Evolutionary conservation across 306 rosid genomes (phyloP).

Genomic region (Corylus avellana): DNA sequence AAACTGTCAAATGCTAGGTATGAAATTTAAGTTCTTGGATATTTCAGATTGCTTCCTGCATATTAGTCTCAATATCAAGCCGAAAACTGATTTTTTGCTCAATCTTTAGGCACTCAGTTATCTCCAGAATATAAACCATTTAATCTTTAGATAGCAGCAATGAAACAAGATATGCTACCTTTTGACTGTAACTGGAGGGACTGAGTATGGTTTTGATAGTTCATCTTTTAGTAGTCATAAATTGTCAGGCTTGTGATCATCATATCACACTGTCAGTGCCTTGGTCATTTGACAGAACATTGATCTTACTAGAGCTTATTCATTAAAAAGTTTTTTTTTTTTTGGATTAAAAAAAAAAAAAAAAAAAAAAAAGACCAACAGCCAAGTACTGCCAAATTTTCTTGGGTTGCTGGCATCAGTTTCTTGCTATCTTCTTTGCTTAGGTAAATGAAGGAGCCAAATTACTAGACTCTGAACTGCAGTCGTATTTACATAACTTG

Average conservation of each 20-base stretch:
- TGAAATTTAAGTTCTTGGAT: background rate
- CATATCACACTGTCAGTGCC: background rate
- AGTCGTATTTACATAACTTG: background rate
- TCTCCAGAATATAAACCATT: background rate
- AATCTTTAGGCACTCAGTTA: background rate
- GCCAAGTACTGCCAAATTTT: background rate
- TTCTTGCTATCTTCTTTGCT: background rate
- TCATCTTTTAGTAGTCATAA: background rate
- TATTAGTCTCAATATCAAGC: background rate
- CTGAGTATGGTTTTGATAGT: background rate
- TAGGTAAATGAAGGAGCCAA: background rate
- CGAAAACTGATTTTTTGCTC: background rate
- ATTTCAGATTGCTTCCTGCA: background rate
- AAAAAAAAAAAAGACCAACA: background rate
- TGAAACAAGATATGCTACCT: conserved; percentile 2
- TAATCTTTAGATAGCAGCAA: background rate
- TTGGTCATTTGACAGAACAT: background rate
- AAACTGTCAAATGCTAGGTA: background rate
- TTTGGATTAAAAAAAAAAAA: no score
- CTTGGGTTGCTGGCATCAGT: background rate
- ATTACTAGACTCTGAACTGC: background rate
- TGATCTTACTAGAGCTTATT: background rate
- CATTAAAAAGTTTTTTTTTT: no score
- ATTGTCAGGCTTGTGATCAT: background rate
- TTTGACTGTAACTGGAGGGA: background rate